Percentiles rank a stretch among this genome's conserved stretches.
Evolutionary conservation across 2,329 filamentous ascomycete species (phyloP).

Genomic region (Colletotrichum horii): DNA sequence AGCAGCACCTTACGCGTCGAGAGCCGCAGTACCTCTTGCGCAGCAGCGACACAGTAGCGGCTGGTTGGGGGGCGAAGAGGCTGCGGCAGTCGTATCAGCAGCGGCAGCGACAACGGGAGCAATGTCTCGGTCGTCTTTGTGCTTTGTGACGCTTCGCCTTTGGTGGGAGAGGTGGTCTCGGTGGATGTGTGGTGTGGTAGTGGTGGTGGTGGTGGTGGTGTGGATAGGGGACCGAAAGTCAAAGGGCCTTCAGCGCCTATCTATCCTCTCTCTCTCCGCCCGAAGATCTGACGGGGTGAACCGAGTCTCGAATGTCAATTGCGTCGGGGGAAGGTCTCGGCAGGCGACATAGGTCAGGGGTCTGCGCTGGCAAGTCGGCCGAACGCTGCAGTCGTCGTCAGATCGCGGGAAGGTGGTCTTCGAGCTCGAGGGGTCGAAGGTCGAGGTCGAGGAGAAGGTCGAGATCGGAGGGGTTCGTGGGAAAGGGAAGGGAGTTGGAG

Average conservation of each 20-base stretch:
- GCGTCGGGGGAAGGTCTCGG: conserved; percentile 3
- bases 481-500: neutral
- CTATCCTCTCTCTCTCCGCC: neutral
- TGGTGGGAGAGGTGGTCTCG: neutral
- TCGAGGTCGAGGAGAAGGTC: neutral
- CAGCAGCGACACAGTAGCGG: neutral
- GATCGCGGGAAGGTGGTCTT: neutral
- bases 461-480: conserved; percentile 1
- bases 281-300: neutral
- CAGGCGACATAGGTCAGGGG: conserved; percentile 15
- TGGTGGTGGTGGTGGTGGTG: neutral
- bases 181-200: neutral
- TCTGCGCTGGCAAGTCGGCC: neutral
- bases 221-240: neutral
- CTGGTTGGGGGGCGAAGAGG: neutral
- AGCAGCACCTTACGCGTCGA: neutral
- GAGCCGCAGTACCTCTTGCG: neutral
- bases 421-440: conserved; percentile 1
- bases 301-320: conserved; percentile 2
- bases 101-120: neutral
- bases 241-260: neutral
- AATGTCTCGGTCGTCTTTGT: neutral
- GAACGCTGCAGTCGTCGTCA: conserved; percentile 4
- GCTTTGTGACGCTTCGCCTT: conserved; percentile 1
- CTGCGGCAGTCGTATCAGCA: neutral